Evolutionary conservation across 2,329 filamentous ascomycete species (phyloP).

Genomic region (Ceratocystis ficicola): DNA sequence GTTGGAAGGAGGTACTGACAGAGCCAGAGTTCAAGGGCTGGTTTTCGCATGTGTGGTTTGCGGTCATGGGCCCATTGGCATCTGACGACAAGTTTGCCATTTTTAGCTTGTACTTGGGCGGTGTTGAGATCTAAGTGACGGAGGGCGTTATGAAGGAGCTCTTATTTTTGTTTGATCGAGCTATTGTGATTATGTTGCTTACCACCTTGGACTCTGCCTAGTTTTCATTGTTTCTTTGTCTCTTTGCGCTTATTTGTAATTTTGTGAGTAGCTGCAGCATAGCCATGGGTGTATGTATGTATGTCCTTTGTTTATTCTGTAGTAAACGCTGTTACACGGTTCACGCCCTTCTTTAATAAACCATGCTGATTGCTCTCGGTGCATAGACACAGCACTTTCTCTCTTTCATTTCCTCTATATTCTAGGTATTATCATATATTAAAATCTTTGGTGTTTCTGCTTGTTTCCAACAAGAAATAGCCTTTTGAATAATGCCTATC

Average conservation of each 20-base stretch:
- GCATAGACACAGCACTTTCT: not conserved
- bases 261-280: no score
- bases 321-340: no score
- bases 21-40: constrained; percentile 55
- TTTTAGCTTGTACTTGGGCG: constrained; percentile 10
- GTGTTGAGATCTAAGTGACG: constrained; percentile 2
- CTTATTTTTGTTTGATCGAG: not conserved
- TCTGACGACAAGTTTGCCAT: not conserved
- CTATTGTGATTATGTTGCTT: not conserved
- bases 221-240: no score
- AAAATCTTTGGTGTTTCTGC: not conserved
- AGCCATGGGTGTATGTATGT: no score
- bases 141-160: not conserved
- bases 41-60: constrained; percentile 32
- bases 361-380: not conserved
- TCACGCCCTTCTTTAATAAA: no score
- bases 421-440: not conserved
- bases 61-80: not conserved
- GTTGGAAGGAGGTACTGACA: constrained; percentile 48
- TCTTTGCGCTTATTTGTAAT: no score
- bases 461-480: not conserved
- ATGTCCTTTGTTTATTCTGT: no score
- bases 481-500: not conserved
- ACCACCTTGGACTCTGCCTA: no score
- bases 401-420: not conserved